These are phyloP conservation scores for Tolypocladium pustulatum DNA, from an alignment of 2,329 filamentous ascomycete genomes.

Conservation along the genomic window DNA sequence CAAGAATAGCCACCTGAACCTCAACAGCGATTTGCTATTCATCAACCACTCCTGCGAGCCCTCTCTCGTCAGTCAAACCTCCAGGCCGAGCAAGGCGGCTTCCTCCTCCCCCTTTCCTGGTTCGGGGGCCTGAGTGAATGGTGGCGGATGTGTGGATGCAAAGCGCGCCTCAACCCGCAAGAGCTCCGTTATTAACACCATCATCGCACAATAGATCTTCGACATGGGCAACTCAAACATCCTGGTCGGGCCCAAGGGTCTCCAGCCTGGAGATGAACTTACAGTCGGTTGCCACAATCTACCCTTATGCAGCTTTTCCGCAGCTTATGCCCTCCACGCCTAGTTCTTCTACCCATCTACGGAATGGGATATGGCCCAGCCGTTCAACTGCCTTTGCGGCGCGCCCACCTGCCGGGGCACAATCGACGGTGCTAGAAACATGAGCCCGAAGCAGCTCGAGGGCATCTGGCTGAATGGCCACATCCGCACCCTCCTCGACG, in stretches of 20 bases:
- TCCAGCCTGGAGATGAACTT: conserved; percentile 45
- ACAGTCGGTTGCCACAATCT: conserved; percentile 28
- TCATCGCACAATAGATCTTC: conserved; percentile 36
- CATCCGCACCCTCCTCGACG: conserved; percentile 44
- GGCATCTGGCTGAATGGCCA: conserved; percentile 53
- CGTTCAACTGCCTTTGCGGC: conserved; percentile 56
- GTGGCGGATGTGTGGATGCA: background rate
- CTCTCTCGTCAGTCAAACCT: conserved; percentile 40
- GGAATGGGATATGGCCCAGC: conserved; percentile 65
- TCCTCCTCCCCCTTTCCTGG: background rate
- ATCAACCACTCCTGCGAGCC: conserved; percentile 61
- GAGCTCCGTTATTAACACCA: background rate
- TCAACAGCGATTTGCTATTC: conserved; percentile 58
- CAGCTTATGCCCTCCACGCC: background rate
- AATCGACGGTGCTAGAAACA: conserved; percentile 53
- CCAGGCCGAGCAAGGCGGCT: background rate
- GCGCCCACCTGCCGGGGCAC: conserved; percentile 45
- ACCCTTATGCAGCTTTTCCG: too few species aligned
- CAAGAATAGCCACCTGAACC: conserved; percentile 43
- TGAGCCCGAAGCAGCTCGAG: conserved; percentile 41
- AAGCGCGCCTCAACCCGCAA: background rate
- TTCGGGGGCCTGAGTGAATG: background rate
- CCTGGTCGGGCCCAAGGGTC: conserved; percentile 45
- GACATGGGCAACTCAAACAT: conserved; percentile 47
- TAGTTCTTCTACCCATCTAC: conserved; percentile 68